Evolutionary conservation across 2,329 filamentous ascomycete genomes (phyloP).

Genomic region (Neurospora crassa): DNA sequence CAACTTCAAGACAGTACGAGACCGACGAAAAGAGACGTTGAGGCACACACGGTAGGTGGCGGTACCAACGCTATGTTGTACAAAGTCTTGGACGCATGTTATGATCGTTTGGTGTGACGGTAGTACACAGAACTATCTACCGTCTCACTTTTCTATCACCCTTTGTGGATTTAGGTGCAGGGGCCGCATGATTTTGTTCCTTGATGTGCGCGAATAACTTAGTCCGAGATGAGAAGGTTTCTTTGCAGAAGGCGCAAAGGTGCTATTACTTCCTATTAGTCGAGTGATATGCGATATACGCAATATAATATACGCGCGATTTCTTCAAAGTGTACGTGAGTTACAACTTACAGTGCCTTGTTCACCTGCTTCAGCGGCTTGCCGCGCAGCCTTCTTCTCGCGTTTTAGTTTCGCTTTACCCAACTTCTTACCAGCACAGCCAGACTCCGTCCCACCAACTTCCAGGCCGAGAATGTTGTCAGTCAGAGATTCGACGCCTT

Average conservation of each 20-base stretch:
- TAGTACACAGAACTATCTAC: neutral
- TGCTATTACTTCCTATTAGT: slow-evolving; percentile 22
- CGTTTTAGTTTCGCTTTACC: slow-evolving; percentile 43
- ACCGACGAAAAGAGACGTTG: neutral
- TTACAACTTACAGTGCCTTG: slow-evolving; percentile 25
- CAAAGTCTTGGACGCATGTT: neutral
- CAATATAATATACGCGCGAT: neutral
- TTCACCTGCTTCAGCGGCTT: slow-evolving; percentile 25
- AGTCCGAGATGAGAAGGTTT: slow-evolving; percentile 50
- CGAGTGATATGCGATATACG: neutral
- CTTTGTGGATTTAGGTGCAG: slow-evolving; percentile 21
- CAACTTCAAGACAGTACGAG: neutral
- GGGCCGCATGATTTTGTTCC: slow-evolving; percentile 53
- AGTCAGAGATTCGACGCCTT: slow-evolving; percentile 5
- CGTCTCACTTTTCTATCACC: slow-evolving; percentile 29
- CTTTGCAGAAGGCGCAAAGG: slow-evolving; percentile 35
- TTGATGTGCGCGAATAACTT: slow-evolving; percentile 67
- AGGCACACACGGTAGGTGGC: neutral
- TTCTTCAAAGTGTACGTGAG: neutral
- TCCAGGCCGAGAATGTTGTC: slow-evolving; percentile 10
- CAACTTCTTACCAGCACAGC: slow-evolving; percentile 28
- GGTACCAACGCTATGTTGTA: neutral
- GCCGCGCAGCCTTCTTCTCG: slow-evolving; percentile 36
- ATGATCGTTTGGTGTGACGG: neutral
- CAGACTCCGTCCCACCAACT: slow-evolving; percentile 5